Evolutionary conservation across 306 rosid species (phyloP).

Genomic region (Alnus rubra): DNA sequence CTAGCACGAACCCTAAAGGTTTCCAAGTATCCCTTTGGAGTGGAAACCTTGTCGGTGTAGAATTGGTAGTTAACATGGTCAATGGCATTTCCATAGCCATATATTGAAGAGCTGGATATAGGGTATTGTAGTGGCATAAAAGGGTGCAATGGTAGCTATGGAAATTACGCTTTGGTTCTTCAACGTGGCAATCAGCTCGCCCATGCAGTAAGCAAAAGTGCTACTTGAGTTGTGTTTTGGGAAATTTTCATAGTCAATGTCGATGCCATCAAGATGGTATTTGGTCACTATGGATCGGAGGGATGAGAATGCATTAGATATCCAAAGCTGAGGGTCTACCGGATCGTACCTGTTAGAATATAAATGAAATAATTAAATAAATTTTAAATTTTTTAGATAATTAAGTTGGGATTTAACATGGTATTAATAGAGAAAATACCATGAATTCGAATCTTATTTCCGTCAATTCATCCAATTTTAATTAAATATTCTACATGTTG

Average conservation of each 20-base stretch:
- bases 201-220: constrained; percentile 54
- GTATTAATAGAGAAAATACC: no score
- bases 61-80: constrained; percentile 57
- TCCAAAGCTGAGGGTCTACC: constrained; percentile 37
- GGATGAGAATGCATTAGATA: constrained; percentile 51
- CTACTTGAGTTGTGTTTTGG: constrained; percentile 13
- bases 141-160: constrained; percentile 56
- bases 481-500: no score
- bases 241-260: constrained; percentile 54
- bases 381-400: no score
- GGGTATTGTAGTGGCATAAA: constrained; percentile 34
- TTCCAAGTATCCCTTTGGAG: constrained; percentile 36
- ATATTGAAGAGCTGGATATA: constrained; percentile 45
- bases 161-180: constrained; percentile 50
- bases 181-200: constrained; percentile 51
- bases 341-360: constrained; percentile 22
- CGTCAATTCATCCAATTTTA: no score
- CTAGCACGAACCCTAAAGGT: constrained; percentile 28
- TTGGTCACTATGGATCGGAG: constrained; percentile 25
- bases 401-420: no score
- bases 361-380: no score
- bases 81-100: constrained; percentile 35
- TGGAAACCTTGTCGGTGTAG: constrained; percentile 48
- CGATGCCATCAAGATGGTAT: constrained; percentile 59
- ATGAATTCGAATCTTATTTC: no score